A percentile compares a stretch with the other conserved stretches of the same genome.
Conservation (phyloP, 805 yeast genomes). For the Grigorovia humatica region DNA sequence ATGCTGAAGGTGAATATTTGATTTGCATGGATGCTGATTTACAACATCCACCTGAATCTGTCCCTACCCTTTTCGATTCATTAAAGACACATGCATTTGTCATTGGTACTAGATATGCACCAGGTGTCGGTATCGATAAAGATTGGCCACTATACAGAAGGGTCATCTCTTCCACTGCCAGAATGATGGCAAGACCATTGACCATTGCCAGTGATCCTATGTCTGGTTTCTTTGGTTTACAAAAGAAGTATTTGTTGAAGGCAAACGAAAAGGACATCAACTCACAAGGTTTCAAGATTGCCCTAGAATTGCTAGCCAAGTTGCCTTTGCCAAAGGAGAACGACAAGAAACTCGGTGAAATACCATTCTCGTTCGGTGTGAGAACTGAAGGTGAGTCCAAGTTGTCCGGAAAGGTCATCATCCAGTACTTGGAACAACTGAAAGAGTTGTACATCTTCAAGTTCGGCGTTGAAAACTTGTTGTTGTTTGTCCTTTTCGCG, state of each 20-base stretch:
- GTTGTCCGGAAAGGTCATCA: constrained; percentile 38
- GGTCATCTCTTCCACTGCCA: constrained; percentile 39
- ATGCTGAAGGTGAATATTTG: constrained; percentile 37
- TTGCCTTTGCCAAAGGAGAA: constrained; percentile 31
- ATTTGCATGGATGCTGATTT: constrained; percentile 46
- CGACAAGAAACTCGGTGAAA: constrained; percentile 33
- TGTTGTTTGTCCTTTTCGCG: constrained; percentile 27
- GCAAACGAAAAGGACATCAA: constrained; percentile 31
- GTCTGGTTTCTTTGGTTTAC: constrained; percentile 44
- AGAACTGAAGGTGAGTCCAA: constrained; percentile 47
- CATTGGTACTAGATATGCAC: constrained; percentile 44
- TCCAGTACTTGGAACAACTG: constrained; percentile 37
- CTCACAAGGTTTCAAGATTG: constrained; percentile 41
- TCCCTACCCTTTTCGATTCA: constrained; percentile 34
- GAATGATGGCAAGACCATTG: constrained; percentile 39
- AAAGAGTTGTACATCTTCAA: constrained; percentile 38
- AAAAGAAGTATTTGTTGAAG: constrained; percentile 32
- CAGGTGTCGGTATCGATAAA: constrained; percentile 44
- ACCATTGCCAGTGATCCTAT: constrained; percentile 45
- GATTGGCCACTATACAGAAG: constrained; percentile 45
- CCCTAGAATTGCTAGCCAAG: constrained; percentile 39
- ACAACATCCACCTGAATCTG: constrained; percentile 45
- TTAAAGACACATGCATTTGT: constrained; percentile 36
- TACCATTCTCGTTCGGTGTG: constrained; percentile 42
- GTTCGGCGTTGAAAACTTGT: constrained; percentile 32